These are phyloP conservation scores for Protomyces arabidopsidicola DNA, from an alignment of 1,139 yeast genomes.

Conservation along the genomic window DNA sequence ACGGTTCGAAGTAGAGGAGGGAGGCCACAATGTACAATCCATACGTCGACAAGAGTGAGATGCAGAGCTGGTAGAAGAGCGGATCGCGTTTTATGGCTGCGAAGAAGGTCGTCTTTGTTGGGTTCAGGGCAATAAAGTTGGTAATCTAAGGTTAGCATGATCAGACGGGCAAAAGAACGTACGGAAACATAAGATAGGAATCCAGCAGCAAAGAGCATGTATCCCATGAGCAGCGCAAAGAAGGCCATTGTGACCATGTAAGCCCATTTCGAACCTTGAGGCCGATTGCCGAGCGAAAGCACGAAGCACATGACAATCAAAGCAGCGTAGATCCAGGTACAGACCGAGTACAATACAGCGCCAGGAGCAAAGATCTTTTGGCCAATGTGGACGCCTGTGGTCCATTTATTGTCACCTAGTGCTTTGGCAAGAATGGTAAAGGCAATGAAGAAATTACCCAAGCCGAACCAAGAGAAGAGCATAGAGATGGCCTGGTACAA, in stretches of 20 bases:
- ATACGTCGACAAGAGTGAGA: slow-evolving; percentile 83
- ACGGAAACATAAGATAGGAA: slow-evolving; percentile 27
- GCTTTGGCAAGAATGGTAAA: slow-evolving; percentile 45
- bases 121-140: slow-evolving; percentile 43
- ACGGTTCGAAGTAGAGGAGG: slow-evolving; percentile 76
- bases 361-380: slow-evolving; percentile 56
- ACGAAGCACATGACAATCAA: slow-evolving; percentile 89
- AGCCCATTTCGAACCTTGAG: slow-evolving; percentile 80
- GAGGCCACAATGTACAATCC: slow-evolving; percentile 80
- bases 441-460: slow-evolving; percentile 71
- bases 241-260: slow-evolving; percentile 79
- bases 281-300: slow-evolving; percentile 87
- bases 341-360: slow-evolving; percentile 67
- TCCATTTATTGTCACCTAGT: slow-evolving; percentile 24
- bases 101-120: slow-evolving; percentile 43
- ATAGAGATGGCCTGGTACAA: slow-evolving; percentile 62
- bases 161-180: neutral
- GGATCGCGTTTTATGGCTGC: slow-evolving; percentile 54
- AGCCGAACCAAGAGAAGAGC: slow-evolving; percentile 72
- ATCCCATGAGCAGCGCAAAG: slow-evolving; percentile 87
- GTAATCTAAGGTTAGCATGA: slow-evolving; percentile 57
- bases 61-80: slow-evolving; percentile 74
- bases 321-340: slow-evolving; percentile 83
- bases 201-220: slow-evolving; percentile 85
- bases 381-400: slow-evolving; percentile 29